A percentile compares a stretch with the other conserved stretches of the same genome.
phyloP scores from a whole-genome alignment of 352 stramenopile genomes.

The Phytophthora melonis region DNA sequence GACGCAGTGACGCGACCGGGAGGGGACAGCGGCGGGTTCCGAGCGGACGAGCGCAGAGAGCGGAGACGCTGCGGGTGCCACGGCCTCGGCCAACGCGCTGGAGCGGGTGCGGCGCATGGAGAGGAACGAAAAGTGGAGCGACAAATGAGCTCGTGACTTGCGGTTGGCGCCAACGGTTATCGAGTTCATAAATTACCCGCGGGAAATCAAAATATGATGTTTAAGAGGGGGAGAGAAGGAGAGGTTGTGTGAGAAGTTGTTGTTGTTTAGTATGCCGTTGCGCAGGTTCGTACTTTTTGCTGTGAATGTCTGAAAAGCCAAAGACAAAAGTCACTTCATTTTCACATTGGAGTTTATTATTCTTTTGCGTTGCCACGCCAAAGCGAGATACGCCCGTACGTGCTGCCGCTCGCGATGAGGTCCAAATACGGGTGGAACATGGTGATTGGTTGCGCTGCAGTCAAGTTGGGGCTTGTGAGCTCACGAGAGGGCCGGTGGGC shows the following conservation, averaged over 20 bases:
- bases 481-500: constrained; percentile 60
- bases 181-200: neutral
- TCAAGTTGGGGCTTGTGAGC: constrained; percentile 56
- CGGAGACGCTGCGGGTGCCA: constrained; percentile 27
- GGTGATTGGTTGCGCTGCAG: constrained; percentile 69
- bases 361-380: constrained; percentile 47
- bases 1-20: constrained; percentile 23
- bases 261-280: neutral
- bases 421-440: constrained; percentile 80
- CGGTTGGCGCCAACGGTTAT: neutral
- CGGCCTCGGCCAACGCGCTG: constrained; percentile 9
- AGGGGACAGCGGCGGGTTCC: constrained; percentile 28
- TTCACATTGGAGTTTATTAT: neutral
- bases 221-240: neutral
- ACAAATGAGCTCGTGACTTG: neutral
- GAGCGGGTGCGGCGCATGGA: constrained; percentile 42
- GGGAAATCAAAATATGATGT: neutral
- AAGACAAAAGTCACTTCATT: neutral
- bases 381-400: constrained; percentile 69
- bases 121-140: neutral
- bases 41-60: constrained; percentile 26
- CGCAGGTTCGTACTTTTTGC: neutral
- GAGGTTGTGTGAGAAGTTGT: neutral
- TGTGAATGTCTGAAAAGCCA: neutral
- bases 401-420: constrained; percentile 82